Conservation (phyloP, 140 eudicot species). For the Ambrosia hybrid region DNA sequence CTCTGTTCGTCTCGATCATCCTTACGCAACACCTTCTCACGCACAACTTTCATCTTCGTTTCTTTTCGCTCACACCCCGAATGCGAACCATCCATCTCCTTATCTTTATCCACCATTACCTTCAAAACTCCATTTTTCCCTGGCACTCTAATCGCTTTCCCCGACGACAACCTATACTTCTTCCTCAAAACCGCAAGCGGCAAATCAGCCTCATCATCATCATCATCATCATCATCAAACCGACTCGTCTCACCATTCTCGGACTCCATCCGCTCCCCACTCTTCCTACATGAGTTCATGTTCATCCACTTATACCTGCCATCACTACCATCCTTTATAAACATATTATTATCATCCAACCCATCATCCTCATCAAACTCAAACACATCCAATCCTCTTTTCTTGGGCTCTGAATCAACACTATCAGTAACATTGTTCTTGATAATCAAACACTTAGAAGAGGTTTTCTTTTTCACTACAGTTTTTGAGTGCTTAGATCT, state of each 20-base stretch:
- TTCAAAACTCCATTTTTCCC: constrained; percentile 75
- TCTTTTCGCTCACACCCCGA: constrained; percentile 18
- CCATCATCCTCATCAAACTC: constrained; percentile 83
- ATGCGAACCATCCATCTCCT: constrained; percentile 21
- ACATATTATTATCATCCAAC: constrained; percentile 38
- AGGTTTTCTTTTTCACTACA: constrained; percentile 53
- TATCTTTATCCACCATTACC: constrained; percentile 63
- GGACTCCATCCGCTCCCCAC: constrained; percentile 25
- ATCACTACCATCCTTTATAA: constrained; percentile 38
- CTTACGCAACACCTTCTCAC: constrained; percentile 29
- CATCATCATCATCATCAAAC: constrained; percentile 19
- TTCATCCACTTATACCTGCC: constrained; percentile 23
- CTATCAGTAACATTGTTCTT: constrained; percentile 45
- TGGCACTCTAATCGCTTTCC: constrained; percentile 57
- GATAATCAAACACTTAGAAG: constrained; percentile 64
- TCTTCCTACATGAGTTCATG: constrained; percentile 12
- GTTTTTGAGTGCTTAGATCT: constrained; percentile 43
- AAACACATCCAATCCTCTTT: constrained; percentile 60
- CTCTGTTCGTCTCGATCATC: constrained; percentile 34
- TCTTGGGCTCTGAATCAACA: constrained; percentile 44
- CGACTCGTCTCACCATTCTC: constrained; percentile 8
- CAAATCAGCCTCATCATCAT: constrained; percentile 22
- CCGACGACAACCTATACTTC: constrained; percentile 41
- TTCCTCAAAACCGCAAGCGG: constrained; percentile 50
- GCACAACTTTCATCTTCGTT: constrained; percentile 17